These are phyloP conservation scores for Arachnomyces sp. DNA, from an alignment of 2,329 filamentous ascomycete genomes.

Conservation along the genomic window DNA sequence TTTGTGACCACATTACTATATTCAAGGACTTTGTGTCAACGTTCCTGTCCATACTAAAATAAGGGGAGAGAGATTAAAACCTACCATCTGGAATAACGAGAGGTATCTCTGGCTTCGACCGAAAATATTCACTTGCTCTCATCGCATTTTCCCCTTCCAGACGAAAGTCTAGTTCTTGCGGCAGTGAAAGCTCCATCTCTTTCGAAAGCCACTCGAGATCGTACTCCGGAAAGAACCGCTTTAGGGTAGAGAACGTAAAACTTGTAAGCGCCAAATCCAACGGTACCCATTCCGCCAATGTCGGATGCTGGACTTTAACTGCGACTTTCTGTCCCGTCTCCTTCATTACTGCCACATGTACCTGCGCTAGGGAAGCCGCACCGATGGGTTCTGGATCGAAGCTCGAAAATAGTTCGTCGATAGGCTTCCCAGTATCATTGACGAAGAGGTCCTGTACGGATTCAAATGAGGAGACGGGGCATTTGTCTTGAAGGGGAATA, in stretches of 20 bases:
- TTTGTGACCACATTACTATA: constrained; percentile 73
- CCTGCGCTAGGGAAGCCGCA: constrained; percentile 87
- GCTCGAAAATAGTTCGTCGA: constrained; percentile 77
- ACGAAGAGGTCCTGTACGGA: constrained; percentile 82
- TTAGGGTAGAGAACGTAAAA: constrained; percentile 83
- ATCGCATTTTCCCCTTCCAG: constrained; percentile 78
- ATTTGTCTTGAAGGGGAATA: constrained; percentile 90
- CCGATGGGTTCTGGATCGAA: constrained; percentile 78
- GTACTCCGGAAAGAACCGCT: constrained; percentile 93
- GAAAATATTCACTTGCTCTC: constrained; percentile 72
- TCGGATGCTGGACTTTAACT: constrained; percentile 93
- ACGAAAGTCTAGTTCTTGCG: constrained; percentile 83
- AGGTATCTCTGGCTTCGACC: constrained; percentile 62
- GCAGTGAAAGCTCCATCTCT: constrained; percentile 86
- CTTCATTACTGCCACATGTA: constrained; percentile 77
- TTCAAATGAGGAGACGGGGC: constrained; percentile 80
- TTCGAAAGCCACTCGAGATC: constrained; percentile 91
- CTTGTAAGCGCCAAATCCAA: constrained; percentile 78
- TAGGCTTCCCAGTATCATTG: constrained; percentile 66
- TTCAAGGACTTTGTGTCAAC: not conserved
- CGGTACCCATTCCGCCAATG: constrained; percentile 78
- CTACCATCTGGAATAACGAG: constrained; percentile 68
- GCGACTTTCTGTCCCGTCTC: constrained; percentile 79
- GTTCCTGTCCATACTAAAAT: not conserved
- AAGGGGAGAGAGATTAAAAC: not conserved